Percentiles rank a stretch among this genome's conserved stretches.
Conservation (phyloP, 441 rosid species). For the Codiaeum variegatum region DNA sequence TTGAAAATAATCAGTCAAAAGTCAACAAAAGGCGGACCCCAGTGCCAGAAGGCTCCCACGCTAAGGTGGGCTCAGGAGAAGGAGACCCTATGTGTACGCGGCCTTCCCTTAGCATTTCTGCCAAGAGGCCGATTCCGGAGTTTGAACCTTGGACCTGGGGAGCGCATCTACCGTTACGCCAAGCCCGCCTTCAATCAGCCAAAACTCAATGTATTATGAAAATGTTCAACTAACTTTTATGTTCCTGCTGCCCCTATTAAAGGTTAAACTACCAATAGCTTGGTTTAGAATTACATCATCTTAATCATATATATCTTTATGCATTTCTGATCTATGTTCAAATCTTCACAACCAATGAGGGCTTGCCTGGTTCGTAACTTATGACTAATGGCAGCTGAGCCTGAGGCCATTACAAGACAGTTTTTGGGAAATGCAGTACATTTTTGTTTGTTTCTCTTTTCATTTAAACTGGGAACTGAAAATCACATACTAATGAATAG, state of each 20-base stretch:
- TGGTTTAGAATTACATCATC: not conserved
- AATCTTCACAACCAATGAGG: not conserved
- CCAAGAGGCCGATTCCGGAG: too few species aligned
- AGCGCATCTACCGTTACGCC: too few species aligned
- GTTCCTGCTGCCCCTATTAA: not conserved
- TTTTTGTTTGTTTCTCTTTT: not conserved
- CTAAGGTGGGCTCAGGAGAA: too few species aligned
- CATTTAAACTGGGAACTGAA: not conserved
- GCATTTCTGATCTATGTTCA: not conserved
- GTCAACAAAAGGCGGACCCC: too few species aligned
- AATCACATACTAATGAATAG: constrained; percentile 10
- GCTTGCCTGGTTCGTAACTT: not conserved
- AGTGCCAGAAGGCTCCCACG: too few species aligned
- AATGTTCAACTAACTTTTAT: not conserved
- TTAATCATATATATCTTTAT: too few species aligned
- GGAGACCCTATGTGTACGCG: too few species aligned
- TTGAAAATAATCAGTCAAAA: too few species aligned
- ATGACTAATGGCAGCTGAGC: not conserved
- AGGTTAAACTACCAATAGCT: not conserved
- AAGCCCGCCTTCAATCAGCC: too few species aligned
- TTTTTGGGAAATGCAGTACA: not conserved
- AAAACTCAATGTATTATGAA: not conserved
- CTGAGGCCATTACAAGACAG: not conserved
- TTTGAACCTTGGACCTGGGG: too few species aligned
- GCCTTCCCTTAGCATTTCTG: too few species aligned